phyloP scores from a whole-genome alignment of 805 yeast species.

The Yarrowia sp. region DNA sequence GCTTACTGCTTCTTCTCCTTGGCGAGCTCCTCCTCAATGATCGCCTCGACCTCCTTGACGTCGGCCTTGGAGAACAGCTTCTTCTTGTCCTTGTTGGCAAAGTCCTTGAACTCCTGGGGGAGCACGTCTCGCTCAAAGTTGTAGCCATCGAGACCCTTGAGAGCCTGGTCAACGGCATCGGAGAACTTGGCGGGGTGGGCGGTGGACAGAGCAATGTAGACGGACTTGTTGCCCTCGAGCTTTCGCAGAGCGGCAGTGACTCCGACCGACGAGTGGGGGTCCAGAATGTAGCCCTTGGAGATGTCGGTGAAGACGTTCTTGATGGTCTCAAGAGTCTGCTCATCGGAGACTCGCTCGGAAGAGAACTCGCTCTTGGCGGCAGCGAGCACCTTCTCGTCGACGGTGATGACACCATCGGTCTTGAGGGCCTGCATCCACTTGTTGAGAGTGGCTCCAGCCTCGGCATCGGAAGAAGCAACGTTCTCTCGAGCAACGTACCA shows the following conservation, averaged over 20 bases:
- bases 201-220: slow-evolving; percentile 78
- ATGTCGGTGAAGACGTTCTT: slow-evolving; percentile 60
- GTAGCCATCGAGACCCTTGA: slow-evolving; percentile 64
- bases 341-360: slow-evolving; percentile 76
- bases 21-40: slow-evolving; percentile 68
- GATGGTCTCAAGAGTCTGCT: slow-evolving; percentile 77
- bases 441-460: slow-evolving; percentile 72
- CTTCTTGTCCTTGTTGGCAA: slow-evolving; percentile 70
- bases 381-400: slow-evolving; percentile 58
- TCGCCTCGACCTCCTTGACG: slow-evolving; percentile 67
- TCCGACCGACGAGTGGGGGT: slow-evolving; percentile 97
- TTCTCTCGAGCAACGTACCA: slow-evolving; percentile 89
- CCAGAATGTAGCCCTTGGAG: slow-evolving; percentile 71
- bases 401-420: slow-evolving; percentile 70
- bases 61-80: slow-evolving; percentile 69
- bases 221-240: slow-evolving; percentile 45
- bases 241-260: slow-evolving; percentile 70
- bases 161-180: slow-evolving; percentile 86
- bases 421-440: slow-evolving; percentile 80
- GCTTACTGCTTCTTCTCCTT: slow-evolving; percentile 40
- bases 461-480: slow-evolving; percentile 52
- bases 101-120: slow-evolving; percentile 78
- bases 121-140: slow-evolving; percentile 84
- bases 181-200: slow-evolving; percentile 99
- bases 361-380: slow-evolving; percentile 69